These are phyloP conservation scores for Penicillium riverlandense DNA, from an alignment of 495 filamentous ascomycete species.

Conservation along the genomic window DNA sequence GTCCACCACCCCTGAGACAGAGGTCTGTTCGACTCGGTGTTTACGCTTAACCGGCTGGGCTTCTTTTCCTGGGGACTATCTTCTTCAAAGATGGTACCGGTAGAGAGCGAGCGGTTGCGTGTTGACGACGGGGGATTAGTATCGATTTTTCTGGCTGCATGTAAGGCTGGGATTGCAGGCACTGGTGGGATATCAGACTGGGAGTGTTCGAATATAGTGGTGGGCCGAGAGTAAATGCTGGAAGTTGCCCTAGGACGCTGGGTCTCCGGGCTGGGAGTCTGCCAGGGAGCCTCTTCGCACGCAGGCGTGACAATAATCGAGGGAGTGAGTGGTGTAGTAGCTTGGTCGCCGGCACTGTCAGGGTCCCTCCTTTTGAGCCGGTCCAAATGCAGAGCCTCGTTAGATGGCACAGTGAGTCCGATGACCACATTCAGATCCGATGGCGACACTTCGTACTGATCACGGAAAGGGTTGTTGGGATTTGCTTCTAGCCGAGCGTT, in stretches of 20 bases:
- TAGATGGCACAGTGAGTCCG: slow-evolving; percentile 62
- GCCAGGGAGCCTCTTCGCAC: slow-evolving; percentile 55
- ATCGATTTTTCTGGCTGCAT: slow-evolving; percentile 17
- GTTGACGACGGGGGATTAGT: slow-evolving; percentile 17
- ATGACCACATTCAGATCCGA: slow-evolving; percentile 72
- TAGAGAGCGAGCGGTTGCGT: slow-evolving; percentile 32
- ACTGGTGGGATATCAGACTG: slow-evolving; percentile 47
- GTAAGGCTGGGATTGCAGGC: slow-evolving; percentile 51
- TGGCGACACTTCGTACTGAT: slow-evolving; percentile 59
- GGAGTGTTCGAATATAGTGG: slow-evolving; percentile 23
- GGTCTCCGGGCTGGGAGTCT: slow-evolving; percentile 17
- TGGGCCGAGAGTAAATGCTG: slow-evolving; percentile 63
- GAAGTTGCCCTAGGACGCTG: slow-evolving; percentile 42
- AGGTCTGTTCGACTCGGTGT: slow-evolving; percentile 44
- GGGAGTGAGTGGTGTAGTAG: slow-evolving; percentile 39
- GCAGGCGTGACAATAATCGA: slow-evolving; percentile 63
- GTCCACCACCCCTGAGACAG: slow-evolving; percentile 86
- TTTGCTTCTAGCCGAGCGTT: slow-evolving; percentile 2
- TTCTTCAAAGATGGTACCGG: slow-evolving; percentile 51
- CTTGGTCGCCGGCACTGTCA: slow-evolving; percentile 20
- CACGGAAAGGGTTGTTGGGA: slow-evolving; percentile 10
- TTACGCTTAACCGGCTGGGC: slow-evolving; percentile 28
- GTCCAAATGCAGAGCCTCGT: slow-evolving; percentile 37
- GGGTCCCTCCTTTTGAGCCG: slow-evolving; percentile 14
- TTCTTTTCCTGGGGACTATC: slow-evolving; percentile 26